Evolutionary conservation across 2,329 filamentous ascomycete genomes (phyloP), one percentile per base, ranked within the genome.

Genomic region (Talaromyces sp.): DNA sequence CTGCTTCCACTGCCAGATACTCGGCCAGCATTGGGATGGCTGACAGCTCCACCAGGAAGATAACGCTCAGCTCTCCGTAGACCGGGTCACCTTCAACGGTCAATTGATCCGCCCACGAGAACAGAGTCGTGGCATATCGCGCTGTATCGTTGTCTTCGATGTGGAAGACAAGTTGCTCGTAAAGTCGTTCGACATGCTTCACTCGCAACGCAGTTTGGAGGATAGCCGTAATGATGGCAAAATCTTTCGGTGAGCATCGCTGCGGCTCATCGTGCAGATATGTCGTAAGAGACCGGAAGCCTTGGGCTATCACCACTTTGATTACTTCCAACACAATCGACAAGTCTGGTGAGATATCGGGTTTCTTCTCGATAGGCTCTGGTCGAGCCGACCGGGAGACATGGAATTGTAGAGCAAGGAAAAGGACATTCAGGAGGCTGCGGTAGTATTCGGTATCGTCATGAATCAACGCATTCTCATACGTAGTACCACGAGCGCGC

Each of bases 91-190:
- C 87, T 61, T 89, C 85, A 40, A 89, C 83, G 0, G 89, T 85
- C 28, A 98, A 83, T 66, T 89, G 87, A 74, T 98, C 92, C 4
- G 94, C 87, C 95, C 95, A 99, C 0, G 92, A 96, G 76, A 94
- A 98, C 5, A 99, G 83, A 36, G 90, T 92, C 5, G 89, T 88
- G 0, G 92, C 93, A 64, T 92, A 90, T 69, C 94, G 90, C 53
- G 91, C 83, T 0, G 89, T 88, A 65, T 90, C 87, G 61, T 82
- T 82, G 63, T 84, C 82, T n/a, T 82, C 77, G 60, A 89, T 80
- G 71, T 92, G 87, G 54, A 86, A 85, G 1, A 91, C 82, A 42
- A 94, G 85, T 67, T 92, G 88, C 14, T 85, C 82, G 65, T 90
- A 87, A 56, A 87, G 85, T 66, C 90, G 84, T 60, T 90, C 86